Base-by-base conservation (phyloP, 495 filamentous ascomycete genomes). In the Aspergillus baeticus region DNA sequence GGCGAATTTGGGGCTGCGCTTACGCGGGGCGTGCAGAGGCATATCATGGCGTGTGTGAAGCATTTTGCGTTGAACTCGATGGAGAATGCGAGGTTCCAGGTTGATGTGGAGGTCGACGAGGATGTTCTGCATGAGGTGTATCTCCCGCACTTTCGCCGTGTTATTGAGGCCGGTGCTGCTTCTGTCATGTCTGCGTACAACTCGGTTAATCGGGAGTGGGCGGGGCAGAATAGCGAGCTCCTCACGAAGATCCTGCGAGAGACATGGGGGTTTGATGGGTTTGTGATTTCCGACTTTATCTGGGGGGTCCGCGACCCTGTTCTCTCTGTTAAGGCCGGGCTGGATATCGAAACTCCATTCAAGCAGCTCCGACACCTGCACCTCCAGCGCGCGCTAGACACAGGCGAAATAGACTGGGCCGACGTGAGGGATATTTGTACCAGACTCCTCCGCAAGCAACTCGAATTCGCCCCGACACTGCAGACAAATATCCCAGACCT, bases 291-390 rank as follows among this genome's bases (percentile, higher is more conserved):
- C 1, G 59, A 62, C 44, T 62, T 51, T 11, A 51, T 65, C 34
- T 65, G 59, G 22, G 63, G 63, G 7, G 20, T 66, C 17, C 56
- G 57, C 1, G 60, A 66, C 37, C 47, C 44, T 7, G 43, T 36
- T 6, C 3, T 17, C 21, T 65, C 63, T 14, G 23, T 63, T 6
- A 54, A 42, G 22, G 50, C 45, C 41, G 63, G 63, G 3, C 35
- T 65, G 41, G 63, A 65, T 58, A 51, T 65, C 20, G 63, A 65
- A 44, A 56, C 60, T 11, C 59, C 63, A 5, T 65, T 65, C 43
- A 39, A 22, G 13, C 50, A 65, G 26, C 60, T 53, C 29, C 11
- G 63, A n/a, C 47, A 31, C 11, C 46, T 36, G 29, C 31, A 47
- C 2, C 7, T 59, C 13, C 2, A 17, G 2, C 17, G 2, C 3